Conservation (phyloP, 2,329 filamentous ascomycete species). For the Pestalotiopsis fici region DNA sequence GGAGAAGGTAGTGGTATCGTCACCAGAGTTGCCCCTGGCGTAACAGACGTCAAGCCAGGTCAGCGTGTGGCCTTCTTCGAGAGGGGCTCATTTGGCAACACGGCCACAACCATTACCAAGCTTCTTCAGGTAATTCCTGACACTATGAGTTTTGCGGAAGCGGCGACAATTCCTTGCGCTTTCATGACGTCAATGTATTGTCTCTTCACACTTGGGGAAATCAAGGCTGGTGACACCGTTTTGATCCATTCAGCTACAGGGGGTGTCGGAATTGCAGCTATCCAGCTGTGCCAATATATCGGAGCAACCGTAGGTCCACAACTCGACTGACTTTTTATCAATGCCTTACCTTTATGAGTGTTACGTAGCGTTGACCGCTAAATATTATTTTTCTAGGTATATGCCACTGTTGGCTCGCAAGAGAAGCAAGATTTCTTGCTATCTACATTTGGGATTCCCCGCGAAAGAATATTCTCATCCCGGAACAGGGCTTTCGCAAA, state of each 20-base stretch:
- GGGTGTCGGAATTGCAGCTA: background rate
- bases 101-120: background rate
- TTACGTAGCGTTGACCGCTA: background rate
- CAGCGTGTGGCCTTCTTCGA: background rate
- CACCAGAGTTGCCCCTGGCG: background rate
- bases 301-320: constrained; percentile 24
- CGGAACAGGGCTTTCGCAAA: constrained; percentile 11
- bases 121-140: background rate
- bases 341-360: background rate
- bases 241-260: constrained; percentile 1
- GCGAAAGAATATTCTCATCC: constrained; percentile 17
- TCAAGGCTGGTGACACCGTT: constrained; percentile 14
- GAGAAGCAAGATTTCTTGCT: constrained; percentile 24
- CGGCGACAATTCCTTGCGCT: background rate
- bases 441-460: constrained; percentile 20
- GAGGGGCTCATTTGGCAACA: background rate
- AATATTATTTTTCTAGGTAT: constrained; percentile 18
- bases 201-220: constrained; percentile 19
- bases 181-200: constrained; percentile 21
- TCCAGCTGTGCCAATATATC: constrained; percentile 7
- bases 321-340: background rate
- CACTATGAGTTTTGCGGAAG: background rate
- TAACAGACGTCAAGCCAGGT: background rate
- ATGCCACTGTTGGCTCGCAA: constrained; percentile 22
- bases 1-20: background rate